Evolutionary conservation across 371 early-diverging fungal species (phyloP), one percentile per base, ranked within the genome.

Genomic region (Mortierella sp.): DNA sequence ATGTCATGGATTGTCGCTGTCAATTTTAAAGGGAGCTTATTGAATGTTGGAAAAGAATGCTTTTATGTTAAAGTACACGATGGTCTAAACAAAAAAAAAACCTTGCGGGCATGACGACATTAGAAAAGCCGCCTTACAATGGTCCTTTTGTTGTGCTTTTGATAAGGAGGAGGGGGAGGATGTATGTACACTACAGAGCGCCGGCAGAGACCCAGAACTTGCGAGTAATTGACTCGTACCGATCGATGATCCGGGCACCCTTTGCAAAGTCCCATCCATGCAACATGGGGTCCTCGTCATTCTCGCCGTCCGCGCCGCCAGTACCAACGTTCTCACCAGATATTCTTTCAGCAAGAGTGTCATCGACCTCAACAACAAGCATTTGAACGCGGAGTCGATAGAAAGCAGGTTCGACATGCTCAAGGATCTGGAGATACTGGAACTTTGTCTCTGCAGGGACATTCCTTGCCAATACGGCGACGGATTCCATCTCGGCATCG

Each of bases 261-360:
- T 34, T 72, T 0, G 83, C 77, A 64, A 83, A 83, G 57, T 83
- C 83, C 83, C 83, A 83, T 16, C 77, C 80, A 9, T 79, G 77
- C 64, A 76, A 37, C 37, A 67, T 10, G 21, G 67, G 40, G 21
- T 67, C 67, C 11, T 67, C 67, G 11, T 54, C n/a, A 19, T 40
- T 40, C 64, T 61, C 64, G 34, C 14, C 34, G 34, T 59, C 16
- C 71, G 21, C 26, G 37, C 5, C 26, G 37, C 5, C 54, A 37
- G 10, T 43, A 59, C 16, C 50, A 50, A 16, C 50, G 43, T 6
- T 26, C 26, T 57, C n/a, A 13, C 28, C 13, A n/a, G 57, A 57
- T 10, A n/a, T n/a, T 57, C 57, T 10, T 13, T n/a, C 28, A n/a
- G 57, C 57, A 24, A 51, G 46, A 57, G 26, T 44, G 24, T 69